Evolutionary conservation across 2,329 filamentous ascomycete species (phyloP).

Genomic region (Pseudogymnoascus sp.): DNA sequence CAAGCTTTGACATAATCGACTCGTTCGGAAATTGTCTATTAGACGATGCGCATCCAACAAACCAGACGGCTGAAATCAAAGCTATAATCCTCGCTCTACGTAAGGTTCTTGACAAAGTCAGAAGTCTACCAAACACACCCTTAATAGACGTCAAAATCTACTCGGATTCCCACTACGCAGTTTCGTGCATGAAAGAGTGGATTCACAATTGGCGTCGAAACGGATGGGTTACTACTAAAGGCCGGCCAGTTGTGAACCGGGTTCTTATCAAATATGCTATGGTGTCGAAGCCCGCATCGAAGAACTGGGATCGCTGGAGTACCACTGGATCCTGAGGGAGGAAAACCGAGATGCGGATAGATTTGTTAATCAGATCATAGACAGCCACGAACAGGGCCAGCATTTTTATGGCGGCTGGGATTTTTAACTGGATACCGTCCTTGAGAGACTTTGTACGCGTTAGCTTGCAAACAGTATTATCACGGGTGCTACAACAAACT

Average conservation of each 20-base stretch:
- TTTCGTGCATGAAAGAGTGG: slow-evolving; percentile 29
- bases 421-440: too few relatives aligned
- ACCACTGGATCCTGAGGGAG: slow-evolving; percentile 28
- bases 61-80: slow-evolving; percentile 30
- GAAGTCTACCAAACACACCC: slow-evolving; percentile 17
- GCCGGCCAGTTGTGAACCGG: slow-evolving; percentile 30
- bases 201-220: slow-evolving; percentile 28
- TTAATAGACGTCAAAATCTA: slow-evolving; percentile 25
- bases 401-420: too few relatives aligned
- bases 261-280: too few relatives aligned
- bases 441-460: neutral
- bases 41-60: slow-evolving; percentile 22
- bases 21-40: slow-evolving; percentile 10
- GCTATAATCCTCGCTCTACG: slow-evolving; percentile 40
- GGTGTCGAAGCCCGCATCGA: too few relatives aligned
- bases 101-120: slow-evolving; percentile 32
- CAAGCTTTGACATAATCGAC: neutral
- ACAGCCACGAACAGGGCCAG: slow-evolving; percentile 15
- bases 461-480: neutral
- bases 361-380: slow-evolving; percentile 26
- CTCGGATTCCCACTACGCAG: slow-evolving; percentile 31
- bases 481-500: too few relatives aligned
- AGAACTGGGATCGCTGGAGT: slow-evolving; percentile 27
- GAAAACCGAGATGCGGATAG: slow-evolving; percentile 28
- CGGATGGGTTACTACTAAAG: slow-evolving; percentile 28